Conservation (phyloP, 768 basidiomycete genomes). For the Auriscalpium microsporum region DNA sequence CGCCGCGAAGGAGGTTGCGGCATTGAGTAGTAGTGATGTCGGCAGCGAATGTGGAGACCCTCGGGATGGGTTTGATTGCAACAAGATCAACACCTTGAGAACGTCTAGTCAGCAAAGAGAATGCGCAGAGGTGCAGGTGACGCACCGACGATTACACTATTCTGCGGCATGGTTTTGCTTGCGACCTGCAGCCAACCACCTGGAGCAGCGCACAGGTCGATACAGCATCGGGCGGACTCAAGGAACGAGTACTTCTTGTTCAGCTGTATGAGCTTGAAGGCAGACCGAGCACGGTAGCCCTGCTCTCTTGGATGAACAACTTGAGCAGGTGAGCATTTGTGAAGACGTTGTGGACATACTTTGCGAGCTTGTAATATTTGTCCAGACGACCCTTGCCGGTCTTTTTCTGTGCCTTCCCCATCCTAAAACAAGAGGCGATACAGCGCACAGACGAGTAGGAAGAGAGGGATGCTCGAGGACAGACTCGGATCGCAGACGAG, state of each 20-base stretch:
- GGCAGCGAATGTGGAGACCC: conserved; percentile 82
- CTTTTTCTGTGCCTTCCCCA: conserved; percentile 71
- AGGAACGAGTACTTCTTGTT: conserved; percentile 97
- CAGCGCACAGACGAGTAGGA: background rate
- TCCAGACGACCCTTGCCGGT: conserved; percentile 93
- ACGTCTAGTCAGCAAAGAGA: background rate
- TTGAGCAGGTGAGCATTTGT: conserved; percentile 3
- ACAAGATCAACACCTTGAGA: conserved; percentile 84
- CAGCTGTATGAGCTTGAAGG: conserved; percentile 96
- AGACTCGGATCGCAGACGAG: too few species aligned
- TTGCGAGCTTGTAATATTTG: conserved; percentile 95
- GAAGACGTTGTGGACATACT: conserved; percentile 33
- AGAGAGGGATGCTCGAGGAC: too few species aligned
- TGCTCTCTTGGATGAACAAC: conserved; percentile 65
- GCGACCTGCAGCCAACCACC: conserved; percentile 99
- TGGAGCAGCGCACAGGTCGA: conserved; percentile 97
- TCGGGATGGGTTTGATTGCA: conserved; percentile 91
- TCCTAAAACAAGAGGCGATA: conserved; percentile 5
- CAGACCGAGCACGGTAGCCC: conserved; percentile 98
- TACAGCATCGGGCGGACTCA: conserved; percentile 81
- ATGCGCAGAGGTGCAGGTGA: conserved; percentile 4
- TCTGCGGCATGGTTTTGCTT: conserved; percentile 92
- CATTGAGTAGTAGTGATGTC: conserved; percentile 94
- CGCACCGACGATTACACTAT: conserved; percentile 85
- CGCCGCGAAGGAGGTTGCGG: conserved; percentile 73